phyloP scores from a whole-genome alignment of 495 filamentous ascomycete species.

The Cercophora samala region DNA sequence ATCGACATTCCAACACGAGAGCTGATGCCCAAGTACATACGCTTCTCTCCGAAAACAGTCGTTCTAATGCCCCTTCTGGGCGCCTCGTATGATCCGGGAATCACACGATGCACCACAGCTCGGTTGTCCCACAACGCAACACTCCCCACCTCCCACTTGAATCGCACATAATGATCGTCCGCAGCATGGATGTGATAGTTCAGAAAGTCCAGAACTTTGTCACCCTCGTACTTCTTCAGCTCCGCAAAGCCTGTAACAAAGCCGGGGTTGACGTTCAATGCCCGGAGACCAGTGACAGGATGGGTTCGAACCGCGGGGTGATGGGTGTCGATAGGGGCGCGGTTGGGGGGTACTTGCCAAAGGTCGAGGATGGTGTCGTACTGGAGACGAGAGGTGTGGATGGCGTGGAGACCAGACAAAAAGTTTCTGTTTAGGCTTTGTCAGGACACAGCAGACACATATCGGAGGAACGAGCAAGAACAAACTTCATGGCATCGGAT shows the following conservation, averaged over 20 bases:
- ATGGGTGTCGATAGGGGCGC: slow-evolving; percentile 51
- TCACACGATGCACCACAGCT: slow-evolving; percentile 43
- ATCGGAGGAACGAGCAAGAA: not conserved
- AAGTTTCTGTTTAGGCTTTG: slow-evolving; percentile 40
- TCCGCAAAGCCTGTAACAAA: slow-evolving; percentile 54
- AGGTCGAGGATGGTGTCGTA: slow-evolving; percentile 47
- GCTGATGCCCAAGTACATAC: slow-evolving; percentile 31
- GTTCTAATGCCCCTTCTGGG: slow-evolving; percentile 48
- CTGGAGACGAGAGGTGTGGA: slow-evolving; percentile 50
- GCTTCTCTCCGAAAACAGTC: slow-evolving; percentile 55
- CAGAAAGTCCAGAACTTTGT: slow-evolving; percentile 52
- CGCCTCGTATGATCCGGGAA: slow-evolving; percentile 50
- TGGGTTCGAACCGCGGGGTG: slow-evolving; percentile 56
- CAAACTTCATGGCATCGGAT: slow-evolving; percentile 34
- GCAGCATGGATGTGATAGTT: slow-evolving; percentile 51
- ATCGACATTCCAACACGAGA: not conserved
- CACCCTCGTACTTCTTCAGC: slow-evolving; percentile 53
- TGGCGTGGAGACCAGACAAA: slow-evolving; percentile 48
- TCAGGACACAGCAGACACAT: not conserved
- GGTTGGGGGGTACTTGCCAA: slow-evolving; percentile 48
- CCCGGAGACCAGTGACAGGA: slow-evolving; percentile 52
- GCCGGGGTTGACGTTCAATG: slow-evolving; percentile 49
- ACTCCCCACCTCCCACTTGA: slow-evolving; percentile 55
- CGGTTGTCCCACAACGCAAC: slow-evolving; percentile 57
- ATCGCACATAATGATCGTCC: slow-evolving; percentile 52